phyloP scores from a whole-genome alignment of 345 rosid genomes.

The Moricandia moricandioides region DNA sequence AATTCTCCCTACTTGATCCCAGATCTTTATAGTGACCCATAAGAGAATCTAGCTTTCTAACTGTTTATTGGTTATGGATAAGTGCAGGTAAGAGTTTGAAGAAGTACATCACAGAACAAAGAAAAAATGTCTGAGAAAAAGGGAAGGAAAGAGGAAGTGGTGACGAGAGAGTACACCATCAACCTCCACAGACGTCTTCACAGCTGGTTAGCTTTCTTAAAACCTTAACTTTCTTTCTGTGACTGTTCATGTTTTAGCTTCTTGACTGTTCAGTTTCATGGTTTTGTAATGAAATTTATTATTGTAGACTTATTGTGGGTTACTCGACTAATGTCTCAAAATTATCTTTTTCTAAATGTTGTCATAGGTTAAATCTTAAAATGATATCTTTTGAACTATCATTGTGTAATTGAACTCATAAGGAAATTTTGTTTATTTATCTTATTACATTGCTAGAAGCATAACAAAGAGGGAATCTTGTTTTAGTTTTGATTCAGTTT shows the following conservation, averaged over 20 bases:
- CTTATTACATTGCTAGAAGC: background rate
- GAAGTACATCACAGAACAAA: background rate
- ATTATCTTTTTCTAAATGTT: background rate
- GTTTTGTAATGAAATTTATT: background rate
- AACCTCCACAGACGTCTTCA: constrained; percentile 70
- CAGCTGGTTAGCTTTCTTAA: constrained; percentile 45
- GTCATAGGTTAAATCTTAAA: background rate
- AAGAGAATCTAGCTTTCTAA: no score
- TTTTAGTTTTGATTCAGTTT: background rate
- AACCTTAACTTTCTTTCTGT: background rate
- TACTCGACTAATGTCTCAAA: background rate
- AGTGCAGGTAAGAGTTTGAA: constrained; percentile 26
- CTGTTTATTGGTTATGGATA: background rate
- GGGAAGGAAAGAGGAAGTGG: constrained; percentile 64
- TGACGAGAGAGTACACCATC: constrained; percentile 66
- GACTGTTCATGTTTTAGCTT: background rate
- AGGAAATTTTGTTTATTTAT: background rate
- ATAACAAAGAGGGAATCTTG: background rate
- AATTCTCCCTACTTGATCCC: no score
- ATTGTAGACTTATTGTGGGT: background rate
- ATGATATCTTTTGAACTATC: background rate
- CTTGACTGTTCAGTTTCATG: background rate
- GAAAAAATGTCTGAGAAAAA: constrained; percentile 54
- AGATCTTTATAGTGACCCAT: no score
- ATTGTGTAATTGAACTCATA: background rate